These are phyloP conservation scores for Nannochloropsis salina DNA, from an alignment of 108 stramenopile genomes.

Conservation along the genomic window DNA sequence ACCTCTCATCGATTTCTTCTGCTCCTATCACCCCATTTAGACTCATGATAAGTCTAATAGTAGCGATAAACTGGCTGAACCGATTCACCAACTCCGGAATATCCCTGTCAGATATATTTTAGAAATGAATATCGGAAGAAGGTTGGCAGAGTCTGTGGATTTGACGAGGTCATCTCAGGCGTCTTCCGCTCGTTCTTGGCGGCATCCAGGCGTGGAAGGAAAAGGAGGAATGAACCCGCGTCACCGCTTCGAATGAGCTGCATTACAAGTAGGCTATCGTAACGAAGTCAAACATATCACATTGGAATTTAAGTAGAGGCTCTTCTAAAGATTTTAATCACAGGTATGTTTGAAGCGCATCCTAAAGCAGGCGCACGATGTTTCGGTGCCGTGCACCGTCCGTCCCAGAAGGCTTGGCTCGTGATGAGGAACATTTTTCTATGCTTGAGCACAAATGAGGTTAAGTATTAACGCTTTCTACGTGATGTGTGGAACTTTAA, in stretches of 20 bases:
- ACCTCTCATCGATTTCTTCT: neutral
- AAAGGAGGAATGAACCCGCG: neutral
- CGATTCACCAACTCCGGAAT: neutral
- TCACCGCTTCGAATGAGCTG: neutral
- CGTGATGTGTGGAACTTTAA: too few species aligned
- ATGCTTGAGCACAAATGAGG: too few species aligned
- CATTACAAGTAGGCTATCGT: neutral
- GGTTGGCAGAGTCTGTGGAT: neutral
- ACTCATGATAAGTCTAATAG: neutral
- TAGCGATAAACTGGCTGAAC: neutral
- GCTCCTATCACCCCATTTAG: neutral
- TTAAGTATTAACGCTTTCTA: too few species aligned
- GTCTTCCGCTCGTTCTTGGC: neutral
- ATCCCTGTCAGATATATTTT: neutral
- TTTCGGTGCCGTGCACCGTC: neutral
- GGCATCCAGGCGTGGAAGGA: neutral
- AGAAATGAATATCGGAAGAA: neutral
- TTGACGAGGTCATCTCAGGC: neutral
- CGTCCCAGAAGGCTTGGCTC: neutral
- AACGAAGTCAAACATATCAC: neutral
- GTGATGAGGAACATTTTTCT: too few species aligned
- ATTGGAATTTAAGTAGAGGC: neutral
- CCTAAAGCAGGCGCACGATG: conserved; percentile 10
- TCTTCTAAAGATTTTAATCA: neutral
- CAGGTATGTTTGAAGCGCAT: neutral